Base-by-base conservation (phyloP, 768 basidiomycete species). In the Albatrellus ellisii region DNA sequence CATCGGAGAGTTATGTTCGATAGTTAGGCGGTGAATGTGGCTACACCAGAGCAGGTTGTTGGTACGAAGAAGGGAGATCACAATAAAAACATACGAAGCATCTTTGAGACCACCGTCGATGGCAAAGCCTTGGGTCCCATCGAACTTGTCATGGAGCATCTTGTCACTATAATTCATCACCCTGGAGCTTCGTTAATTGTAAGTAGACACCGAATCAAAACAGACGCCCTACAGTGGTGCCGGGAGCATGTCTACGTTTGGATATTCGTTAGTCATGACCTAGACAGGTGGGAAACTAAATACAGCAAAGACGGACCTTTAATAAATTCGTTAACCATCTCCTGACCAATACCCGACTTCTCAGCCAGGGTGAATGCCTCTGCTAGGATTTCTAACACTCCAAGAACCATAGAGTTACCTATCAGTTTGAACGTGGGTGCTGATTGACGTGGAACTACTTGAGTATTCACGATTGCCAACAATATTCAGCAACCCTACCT, bases 71-170 rank as follows among this genome's bases (percentile, higher is more conserved):
- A 11, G n/a, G 21, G 26, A 39, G 34, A 28, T 36, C 5, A 35
- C 22, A 9, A 18, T 17, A 2, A 5, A 25, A 24, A 64, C 70
- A 34, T 54, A 78, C 69, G 71, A 60, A 0, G 85, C 80, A 54
- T 91, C 89, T 54, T 89, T 89, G 53, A 94, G 76, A 14, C 87
- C 90, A n/a, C 84, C 84, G 35, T 85, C 78, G 37, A 91, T 73
- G 10, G 77, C 64, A 56, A 94, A 91, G 11, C 88, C 90, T 14
- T 62, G 64, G 7, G 69, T 64, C 17, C 75, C 83, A 43, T 86
- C 79, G 54, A 90, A 92, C 26, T 72, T 64, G 59, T 88, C 78
- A 42, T 75, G 63, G 9, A 76, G 62, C 64, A 91, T 84, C 56
- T 77, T 78, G 20, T 75, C 68, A 17, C 73, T 72, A 56, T 84